Percentiles rank a stretch among this genome's conserved stretches.
Conservation (phyloP, 106 monocot genomes). For the Alisma plantagoaquatica region DNA sequence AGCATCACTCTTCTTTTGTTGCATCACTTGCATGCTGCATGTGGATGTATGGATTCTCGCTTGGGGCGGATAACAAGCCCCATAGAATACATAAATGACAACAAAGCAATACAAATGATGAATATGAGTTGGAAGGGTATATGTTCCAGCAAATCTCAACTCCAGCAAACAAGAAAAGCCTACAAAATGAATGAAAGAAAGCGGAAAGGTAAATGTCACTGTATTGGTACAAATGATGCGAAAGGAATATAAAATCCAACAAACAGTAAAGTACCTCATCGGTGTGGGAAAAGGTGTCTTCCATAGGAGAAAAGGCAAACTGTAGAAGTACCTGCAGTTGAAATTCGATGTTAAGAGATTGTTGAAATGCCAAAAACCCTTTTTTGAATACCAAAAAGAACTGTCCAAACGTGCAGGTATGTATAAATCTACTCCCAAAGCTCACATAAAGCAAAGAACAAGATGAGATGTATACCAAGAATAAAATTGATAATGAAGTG, state of each 20-base stretch:
- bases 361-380: too few relatives aligned
- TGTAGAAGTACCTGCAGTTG: conserved; percentile 86
- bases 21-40: not conserved
- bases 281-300: conserved; percentile 69
- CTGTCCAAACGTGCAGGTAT: too few relatives aligned
- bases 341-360: too few relatives aligned
- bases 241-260: too few relatives aligned
- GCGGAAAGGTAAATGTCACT: too few relatives aligned
- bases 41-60: conserved; percentile 32
- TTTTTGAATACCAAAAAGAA: too few relatives aligned
- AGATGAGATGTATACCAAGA: conserved; percentile 90
- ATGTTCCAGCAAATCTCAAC: conserved; percentile 97
- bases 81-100: conserved; percentile 58
- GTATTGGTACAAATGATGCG: too few relatives aligned
- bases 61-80: conserved; percentile 64
- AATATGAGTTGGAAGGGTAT: conserved; percentile 69
- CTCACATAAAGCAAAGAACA: too few relatives aligned
- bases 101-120: conserved; percentile 53
- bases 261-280: conserved; percentile 31
- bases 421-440: too few relatives aligned
- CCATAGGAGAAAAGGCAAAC: conserved; percentile 93
- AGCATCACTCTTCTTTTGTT: too few relatives aligned
- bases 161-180: conserved; percentile 56
- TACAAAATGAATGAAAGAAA: conserved; percentile 11
- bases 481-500: conserved; percentile 97